Conservation (phyloP, 148 eudicot genomes). For the Fallopia convolvulus region DNA sequence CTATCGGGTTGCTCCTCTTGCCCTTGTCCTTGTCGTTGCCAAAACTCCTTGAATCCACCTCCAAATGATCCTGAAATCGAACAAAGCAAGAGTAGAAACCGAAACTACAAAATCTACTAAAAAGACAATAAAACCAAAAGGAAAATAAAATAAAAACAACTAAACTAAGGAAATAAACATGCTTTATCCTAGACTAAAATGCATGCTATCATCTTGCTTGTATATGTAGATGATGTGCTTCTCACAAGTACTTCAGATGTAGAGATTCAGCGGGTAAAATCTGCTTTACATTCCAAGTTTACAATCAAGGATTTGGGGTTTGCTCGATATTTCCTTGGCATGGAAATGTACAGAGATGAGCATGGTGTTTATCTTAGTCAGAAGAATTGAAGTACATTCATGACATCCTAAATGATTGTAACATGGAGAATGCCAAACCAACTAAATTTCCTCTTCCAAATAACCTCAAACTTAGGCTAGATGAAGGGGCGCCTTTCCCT, state of each 20-base stretch:
- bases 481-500: not conserved
- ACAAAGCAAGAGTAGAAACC: no score
- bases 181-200: no score
- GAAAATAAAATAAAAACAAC: no score
- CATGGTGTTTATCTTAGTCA: not conserved
- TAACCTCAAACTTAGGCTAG: not conserved
- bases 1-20: no score
- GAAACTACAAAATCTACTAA: no score
- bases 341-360: not conserved
- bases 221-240: not conserved
- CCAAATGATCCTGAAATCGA: no score
- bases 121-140: no score
- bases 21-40: no score
- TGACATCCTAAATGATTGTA: not conserved
- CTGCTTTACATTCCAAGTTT: not conserved
- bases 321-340: not conserved
- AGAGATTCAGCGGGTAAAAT: not conserved
- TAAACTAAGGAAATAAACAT: no score
- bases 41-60: no score
- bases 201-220: no score
- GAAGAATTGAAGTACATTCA: not conserved
- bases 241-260: not conserved
- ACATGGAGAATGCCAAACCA: not conserved
- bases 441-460: not conserved
- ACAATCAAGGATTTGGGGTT: not conserved